Evolutionary conservation across 2,329 filamentous ascomycete species (phyloP), one percentile per base, ranked within the genome.

Genomic region (Didymella keratinophila): DNA sequence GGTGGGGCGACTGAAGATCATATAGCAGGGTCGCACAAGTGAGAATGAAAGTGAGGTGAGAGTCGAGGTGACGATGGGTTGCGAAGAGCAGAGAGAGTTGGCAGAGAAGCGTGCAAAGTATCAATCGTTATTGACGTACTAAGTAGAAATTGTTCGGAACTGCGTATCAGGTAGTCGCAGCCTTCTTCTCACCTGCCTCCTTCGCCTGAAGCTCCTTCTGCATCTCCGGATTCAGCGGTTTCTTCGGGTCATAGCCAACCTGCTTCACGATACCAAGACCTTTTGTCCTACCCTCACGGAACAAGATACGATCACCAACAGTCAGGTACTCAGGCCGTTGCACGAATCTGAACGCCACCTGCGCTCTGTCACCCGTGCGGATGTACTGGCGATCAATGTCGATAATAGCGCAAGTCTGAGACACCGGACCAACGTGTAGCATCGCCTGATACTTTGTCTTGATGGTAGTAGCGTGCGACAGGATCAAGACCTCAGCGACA

Each of bases 381-480:
- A 99, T 97, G 70, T 93, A 95, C 25, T 91, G 90, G n/a, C 94
- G 88, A 74, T 99, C 95, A 65, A 99, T 95, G 72, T 97, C 95
- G 71, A 99, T 96, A 73, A 99, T 97, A 11, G 93, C 89, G 73
- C 95, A 99, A 0, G 95, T 99, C 79, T 99, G 95, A 39, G 90
- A 92, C 42, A 99, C 91, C 0, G 95, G 91, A 0, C 95, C 95
- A 4, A 99, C 93, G 70, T 99, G 95, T 21, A 99, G 84, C 93
- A 98, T 99, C 0, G 95, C 95, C 80, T 99, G 95, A 67, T 99
- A 99, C 70, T 93, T 94, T 0, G 89, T 92, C 78, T 96, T 95
- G 77, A 99, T 99, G 42, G 95, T 99, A 0, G 95, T 99, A 0
- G 94, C 93, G 71, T 99, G 95, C 4, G 91, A 96, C 7, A 99